Evolutionary conservation across 148 eudicot genomes (phyloP).

Genomic region (Fallopia convolvulus): DNA sequence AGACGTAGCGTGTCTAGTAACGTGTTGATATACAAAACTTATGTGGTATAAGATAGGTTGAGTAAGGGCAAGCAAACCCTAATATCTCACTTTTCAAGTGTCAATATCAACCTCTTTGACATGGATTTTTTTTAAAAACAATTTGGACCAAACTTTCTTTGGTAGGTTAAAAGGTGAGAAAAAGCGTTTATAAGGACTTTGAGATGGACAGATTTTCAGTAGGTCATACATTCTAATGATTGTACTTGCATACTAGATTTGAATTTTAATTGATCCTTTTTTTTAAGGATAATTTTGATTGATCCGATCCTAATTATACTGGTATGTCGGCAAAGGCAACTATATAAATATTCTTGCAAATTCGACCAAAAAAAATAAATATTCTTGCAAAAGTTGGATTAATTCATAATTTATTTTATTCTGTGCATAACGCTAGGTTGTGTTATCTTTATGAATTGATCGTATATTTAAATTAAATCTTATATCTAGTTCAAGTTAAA

Average conservation of each 20-base stretch:
- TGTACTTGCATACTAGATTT: background rate
- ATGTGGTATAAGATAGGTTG: no score
- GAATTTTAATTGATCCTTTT: background rate
- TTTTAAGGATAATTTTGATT: background rate
- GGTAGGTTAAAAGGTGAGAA: background rate
- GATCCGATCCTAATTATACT: background rate
- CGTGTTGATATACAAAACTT: no score
- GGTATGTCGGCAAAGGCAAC: background rate
- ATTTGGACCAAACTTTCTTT: background rate
- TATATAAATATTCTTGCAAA: no score
- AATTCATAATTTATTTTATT: no score
- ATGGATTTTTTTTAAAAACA: background rate
- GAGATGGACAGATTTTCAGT: background rate
- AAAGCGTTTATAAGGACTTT: background rate
- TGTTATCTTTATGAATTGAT: no score
- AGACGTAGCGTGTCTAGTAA: no score
- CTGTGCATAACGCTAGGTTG: no score
- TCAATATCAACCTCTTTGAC: background rate
- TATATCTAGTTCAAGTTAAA: no score
- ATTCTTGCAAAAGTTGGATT: no score
- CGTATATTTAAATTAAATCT: no score
- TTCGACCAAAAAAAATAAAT: no score
- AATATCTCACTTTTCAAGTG: background rate
- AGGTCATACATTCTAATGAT: constrained; percentile 1
- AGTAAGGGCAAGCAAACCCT: no score